phyloP scores from a whole-genome alignment of 495 filamentous ascomycete species.

The Opeltia flavorubescens region DNA sequence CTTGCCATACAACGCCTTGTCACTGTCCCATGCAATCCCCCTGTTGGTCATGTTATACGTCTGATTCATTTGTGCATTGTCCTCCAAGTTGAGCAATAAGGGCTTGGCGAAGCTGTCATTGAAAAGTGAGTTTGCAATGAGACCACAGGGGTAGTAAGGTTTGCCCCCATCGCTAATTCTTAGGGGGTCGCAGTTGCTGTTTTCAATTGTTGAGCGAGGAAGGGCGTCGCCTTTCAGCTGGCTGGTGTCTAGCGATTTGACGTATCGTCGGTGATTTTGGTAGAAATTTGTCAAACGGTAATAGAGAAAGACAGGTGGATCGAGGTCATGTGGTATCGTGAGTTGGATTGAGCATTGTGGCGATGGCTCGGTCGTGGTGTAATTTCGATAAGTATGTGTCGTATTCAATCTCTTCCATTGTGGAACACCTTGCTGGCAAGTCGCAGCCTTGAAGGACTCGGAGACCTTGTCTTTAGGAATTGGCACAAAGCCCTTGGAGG shows the following conservation, averaged over 20 bases:
- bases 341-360: slow-evolving; percentile 56
- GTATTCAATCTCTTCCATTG: slow-evolving; percentile 22
- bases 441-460: slow-evolving; percentile 46
- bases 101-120: slow-evolving; percentile 78
- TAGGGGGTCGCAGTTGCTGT: slow-evolving; percentile 63
- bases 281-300: slow-evolving; percentile 97
- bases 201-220: slow-evolving; percentile 42
- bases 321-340: slow-evolving; percentile 60
- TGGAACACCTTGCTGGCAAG: slow-evolving; percentile 6
- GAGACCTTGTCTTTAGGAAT: slow-evolving; percentile 45
- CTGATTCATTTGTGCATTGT: slow-evolving; percentile 16
- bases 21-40: slow-evolving; percentile 75
- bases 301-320: slow-evolving; percentile 74
- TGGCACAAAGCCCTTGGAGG: slow-evolving; percentile 3
- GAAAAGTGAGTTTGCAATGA: slow-evolving; percentile 94
- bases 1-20: slow-evolving; percentile 60
- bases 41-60: slow-evolving; percentile 62
- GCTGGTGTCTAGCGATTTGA: slow-evolving; percentile 67
- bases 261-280: slow-evolving; percentile 96
- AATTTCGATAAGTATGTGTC: slow-evolving; percentile 3
- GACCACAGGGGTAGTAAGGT: slow-evolving; percentile 84
- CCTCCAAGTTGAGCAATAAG: slow-evolving; percentile 32
- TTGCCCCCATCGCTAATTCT: slow-evolving; percentile 34
- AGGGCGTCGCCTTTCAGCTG: slow-evolving; percentile 68
- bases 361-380: background rate